Base-by-base conservation (phyloP, 176 grass and related monocot species). In the Themeda triandra region DNA sequence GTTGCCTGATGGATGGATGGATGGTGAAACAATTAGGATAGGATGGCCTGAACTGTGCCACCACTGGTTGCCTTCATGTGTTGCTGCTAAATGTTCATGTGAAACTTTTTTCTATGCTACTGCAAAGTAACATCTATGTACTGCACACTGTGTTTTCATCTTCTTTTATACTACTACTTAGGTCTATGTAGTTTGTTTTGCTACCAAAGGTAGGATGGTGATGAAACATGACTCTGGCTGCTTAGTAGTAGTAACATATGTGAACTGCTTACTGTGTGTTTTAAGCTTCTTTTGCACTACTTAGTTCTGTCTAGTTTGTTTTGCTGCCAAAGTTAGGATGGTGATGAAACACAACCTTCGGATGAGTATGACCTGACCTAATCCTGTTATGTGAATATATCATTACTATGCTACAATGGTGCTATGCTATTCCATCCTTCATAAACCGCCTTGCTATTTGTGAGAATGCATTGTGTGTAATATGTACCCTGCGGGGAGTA, bases 21-120 rank as follows among this genome's bases (percentile, higher is more conserved):
- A 36, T 58, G 76, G 40, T 87, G 71, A 77, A 91, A 87, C n/a
- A 86, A 84, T 41, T 76, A 76, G 63, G 36, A 83, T 48, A 70
- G 63, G 36, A 74, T 31, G n/a, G 8, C 31, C 39, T 70, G 41
- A 59, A 75, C 33, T 78, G 15, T n/a, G 45, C 32, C 29, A 31
- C 4, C 67, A 79, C 63, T 83, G 28, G 66, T 76, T 80, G 53
- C 25, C 53, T 80, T 87, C 27, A 75, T 87, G 63, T 71, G 53
- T 54, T 45, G 25, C 30, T 53, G 19, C 66, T 51, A 35, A 75
- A 67, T 84, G 68, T 62, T 75, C 69, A 24, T 69, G 53, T 48
- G 23, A 86, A 78, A 28, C 30, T 75, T 86, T 72, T 83, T 80
- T 69, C 48, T 37, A 13, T 83, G 68, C 30, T 30, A 30, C 73